Evolutionary conservation across 306 rosid species (phyloP).

Genomic region (Citrullus mucosospermus): DNA sequence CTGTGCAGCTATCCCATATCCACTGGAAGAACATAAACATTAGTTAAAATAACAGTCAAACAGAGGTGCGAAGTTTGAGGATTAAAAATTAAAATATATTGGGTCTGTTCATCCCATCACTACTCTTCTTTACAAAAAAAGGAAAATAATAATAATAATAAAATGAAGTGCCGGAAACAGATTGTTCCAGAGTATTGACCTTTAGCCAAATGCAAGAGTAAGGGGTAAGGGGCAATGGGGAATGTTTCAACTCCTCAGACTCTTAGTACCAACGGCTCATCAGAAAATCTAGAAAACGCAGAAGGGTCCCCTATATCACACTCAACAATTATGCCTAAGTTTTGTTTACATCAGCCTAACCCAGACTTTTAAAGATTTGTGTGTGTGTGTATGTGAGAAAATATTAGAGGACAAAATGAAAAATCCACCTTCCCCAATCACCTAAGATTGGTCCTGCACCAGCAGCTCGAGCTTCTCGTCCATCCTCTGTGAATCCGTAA

Average conservation of each 20-base stretch:
- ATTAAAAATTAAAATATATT: not conserved
- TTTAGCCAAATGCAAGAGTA: not conserved
- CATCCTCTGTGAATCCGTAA: conserved; percentile 80
- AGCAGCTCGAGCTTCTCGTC: conserved; percentile 86
- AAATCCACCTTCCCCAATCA: conserved; percentile 89
- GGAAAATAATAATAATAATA: too few species aligned
- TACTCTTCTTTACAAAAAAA: not conserved
- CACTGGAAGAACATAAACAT: conserved; percentile 38
- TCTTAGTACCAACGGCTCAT: not conserved
- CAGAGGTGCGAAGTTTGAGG: not conserved
- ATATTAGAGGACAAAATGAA: not conserved
- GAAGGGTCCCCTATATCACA: not conserved
- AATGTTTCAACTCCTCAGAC: not conserved
- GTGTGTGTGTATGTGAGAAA: not conserved
- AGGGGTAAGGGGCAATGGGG: not conserved
- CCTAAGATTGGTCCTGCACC: conserved; percentile 96
- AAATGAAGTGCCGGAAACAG: not conserved
- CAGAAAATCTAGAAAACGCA: not conserved
- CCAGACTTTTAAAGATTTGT: not conserved
- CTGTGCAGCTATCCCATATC: conserved; percentile 88
- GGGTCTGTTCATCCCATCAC: not conserved
- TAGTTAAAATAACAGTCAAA: not conserved
- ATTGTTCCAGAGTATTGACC: not conserved
- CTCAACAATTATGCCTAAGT: not conserved
- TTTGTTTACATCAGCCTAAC: not conserved